These are phyloP conservation scores for Paraphoma chrysanthemicola DNA, from an alignment of 2,329 filamentous ascomycete species.

Conservation along the genomic window DNA sequence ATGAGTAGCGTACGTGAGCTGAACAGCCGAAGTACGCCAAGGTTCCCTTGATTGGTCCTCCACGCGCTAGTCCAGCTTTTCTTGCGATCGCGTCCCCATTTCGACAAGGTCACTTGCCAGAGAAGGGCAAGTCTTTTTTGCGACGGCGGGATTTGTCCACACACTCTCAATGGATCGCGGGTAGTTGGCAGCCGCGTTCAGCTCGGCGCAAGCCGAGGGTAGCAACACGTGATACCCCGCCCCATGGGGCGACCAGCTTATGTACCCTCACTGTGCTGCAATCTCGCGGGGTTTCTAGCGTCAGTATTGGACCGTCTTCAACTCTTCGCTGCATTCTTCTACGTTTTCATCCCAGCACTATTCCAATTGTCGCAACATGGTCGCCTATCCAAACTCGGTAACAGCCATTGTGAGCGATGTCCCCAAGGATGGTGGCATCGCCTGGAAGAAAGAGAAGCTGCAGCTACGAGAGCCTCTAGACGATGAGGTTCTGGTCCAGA, in stretches of 20 bases:
- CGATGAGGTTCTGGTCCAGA: slow-evolving; percentile 61
- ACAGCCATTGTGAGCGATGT: slow-evolving; percentile 50
- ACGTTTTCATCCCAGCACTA: neutral
- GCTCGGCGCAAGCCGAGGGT: neutral
- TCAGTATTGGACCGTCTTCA: neutral
- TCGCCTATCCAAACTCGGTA: slow-evolving; percentile 13
- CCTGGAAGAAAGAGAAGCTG: slow-evolving; percentile 52
- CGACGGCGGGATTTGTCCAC: too few species aligned
- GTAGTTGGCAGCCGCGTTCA: neutral
- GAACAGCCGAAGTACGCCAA: too few species aligned
- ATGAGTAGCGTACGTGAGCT: too few species aligned
- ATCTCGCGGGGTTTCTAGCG: neutral
- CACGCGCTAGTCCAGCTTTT: too few species aligned
- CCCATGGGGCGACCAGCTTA: neutral
- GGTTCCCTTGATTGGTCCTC: too few species aligned
- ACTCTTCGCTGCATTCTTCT: neutral
- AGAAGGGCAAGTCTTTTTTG: too few species aligned
- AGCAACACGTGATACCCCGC: neutral
- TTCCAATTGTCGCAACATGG: neutral
- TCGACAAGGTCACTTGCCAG: too few species aligned
- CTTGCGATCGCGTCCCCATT: too few species aligned
- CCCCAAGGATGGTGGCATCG: slow-evolving; percentile 40
- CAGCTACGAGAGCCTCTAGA: slow-evolving; percentile 45
- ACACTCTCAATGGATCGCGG: neutral
- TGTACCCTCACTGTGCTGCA: neutral